These are phyloP conservation scores for Leccinum huronense DNA, from an alignment of 1,284 basidiomycete species.

Conservation along the genomic window DNA sequence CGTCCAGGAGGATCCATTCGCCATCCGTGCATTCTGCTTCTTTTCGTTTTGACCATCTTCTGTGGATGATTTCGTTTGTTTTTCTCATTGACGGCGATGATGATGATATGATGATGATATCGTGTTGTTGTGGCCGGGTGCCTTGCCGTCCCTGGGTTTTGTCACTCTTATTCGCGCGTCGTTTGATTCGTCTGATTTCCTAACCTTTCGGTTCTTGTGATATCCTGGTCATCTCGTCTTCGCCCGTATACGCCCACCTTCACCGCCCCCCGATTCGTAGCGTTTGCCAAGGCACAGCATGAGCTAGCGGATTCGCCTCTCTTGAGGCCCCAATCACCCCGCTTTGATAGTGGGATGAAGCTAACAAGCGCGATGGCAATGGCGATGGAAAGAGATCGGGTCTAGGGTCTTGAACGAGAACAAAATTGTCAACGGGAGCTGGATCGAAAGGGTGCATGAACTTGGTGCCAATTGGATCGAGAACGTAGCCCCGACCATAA, in stretches of 20 bases:
- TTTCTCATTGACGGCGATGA: neutral
- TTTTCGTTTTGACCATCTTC: too few relatives aligned
- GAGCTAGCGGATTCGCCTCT: slow-evolving; percentile 15
- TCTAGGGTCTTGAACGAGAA: neutral
- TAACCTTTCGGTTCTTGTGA: neutral
- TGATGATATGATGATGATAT: neutral
- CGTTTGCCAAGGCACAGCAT: slow-evolving; percentile 19
- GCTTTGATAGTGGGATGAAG: neutral
- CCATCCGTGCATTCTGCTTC: too few relatives aligned
- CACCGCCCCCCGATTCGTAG: neutral
- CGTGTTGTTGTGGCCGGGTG: neutral
- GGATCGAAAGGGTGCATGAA: neutral
- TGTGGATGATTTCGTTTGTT: neutral
- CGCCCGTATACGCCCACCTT: neutral
- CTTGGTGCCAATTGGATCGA: neutral
- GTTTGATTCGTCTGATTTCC: neutral
- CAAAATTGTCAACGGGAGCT: too few relatives aligned
- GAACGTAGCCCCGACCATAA: too few relatives aligned
- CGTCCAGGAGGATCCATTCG: too few relatives aligned
- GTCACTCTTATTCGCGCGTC: neutral
- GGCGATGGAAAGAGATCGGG: neutral
- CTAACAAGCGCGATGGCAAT: neutral
- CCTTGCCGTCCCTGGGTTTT: neutral
- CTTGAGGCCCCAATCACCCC: slow-evolving; percentile 4
- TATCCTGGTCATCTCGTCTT: neutral